Conservation (phyloP, 2,329 filamentous ascomycete genomes). For the Aspergillus cejpii region DNA sequence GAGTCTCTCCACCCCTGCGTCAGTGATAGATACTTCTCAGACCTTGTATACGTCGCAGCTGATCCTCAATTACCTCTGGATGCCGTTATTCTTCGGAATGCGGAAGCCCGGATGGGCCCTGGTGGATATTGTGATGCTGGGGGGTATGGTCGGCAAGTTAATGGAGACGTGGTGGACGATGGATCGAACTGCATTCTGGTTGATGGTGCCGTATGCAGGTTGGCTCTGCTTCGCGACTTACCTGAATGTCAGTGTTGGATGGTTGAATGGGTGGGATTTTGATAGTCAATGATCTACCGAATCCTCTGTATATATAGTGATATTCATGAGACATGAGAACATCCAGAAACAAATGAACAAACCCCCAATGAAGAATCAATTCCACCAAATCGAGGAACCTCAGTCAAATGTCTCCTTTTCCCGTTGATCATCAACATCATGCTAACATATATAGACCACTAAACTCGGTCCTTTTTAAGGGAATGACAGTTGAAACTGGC, state of each 20-base stretch:
- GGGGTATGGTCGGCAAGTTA: constrained; percentile 66
- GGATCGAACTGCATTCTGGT: constrained; percentile 65
- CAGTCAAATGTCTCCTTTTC: too few relatives aligned
- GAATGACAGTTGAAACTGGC: too few relatives aligned
- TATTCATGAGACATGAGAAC: too few relatives aligned
- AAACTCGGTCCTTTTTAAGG: too few relatives aligned
- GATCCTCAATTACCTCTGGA: constrained; percentile 79
- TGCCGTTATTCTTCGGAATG: constrained; percentile 83
- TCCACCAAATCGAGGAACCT: too few relatives aligned
- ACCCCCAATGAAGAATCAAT: too few relatives aligned
- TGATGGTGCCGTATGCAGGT: constrained; percentile 71
- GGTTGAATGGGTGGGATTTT: constrained; percentile 58
- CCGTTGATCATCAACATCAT: too few relatives aligned
- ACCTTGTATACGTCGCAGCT: constrained; percentile 83
- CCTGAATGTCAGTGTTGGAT: constrained; percentile 62
- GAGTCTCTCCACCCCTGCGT: constrained; percentile 47
- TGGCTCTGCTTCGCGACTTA: constrained; percentile 90
- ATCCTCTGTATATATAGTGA: too few relatives aligned
- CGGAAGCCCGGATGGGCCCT: constrained; percentile 68
- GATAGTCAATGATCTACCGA: background rate
- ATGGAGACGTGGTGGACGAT: constrained; percentile 69
- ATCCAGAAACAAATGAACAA: too few relatives aligned
- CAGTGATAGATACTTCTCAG: constrained; percentile 57
- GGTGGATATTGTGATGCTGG: constrained; percentile 64
- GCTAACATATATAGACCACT: too few relatives aligned